Evolutionary conservation across 257 asterid genomes (phyloP).

Genomic region (Lycium ferocissimum): DNA sequence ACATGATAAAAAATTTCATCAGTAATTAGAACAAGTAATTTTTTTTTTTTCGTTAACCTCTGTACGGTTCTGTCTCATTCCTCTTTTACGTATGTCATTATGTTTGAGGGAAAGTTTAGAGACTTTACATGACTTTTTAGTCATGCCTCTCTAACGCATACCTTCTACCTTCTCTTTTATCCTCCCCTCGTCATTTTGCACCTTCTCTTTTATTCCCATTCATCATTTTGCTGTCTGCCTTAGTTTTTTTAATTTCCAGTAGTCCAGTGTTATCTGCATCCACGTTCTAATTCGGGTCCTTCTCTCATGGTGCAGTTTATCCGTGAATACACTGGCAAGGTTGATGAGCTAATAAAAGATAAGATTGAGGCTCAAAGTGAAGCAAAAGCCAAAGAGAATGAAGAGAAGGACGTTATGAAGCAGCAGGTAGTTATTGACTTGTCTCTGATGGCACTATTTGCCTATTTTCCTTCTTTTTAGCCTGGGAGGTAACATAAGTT

Average conservation of each 20-base stretch:
- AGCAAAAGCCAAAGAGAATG: constrained; percentile 78
- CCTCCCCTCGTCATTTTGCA: no score
- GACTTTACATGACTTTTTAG: not conserved
- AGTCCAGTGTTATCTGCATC: not conserved
- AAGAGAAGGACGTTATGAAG: constrained; percentile 82
- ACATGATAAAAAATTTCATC: not conserved
- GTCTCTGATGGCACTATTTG: not conserved
- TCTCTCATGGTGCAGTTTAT: constrained; percentile 62
- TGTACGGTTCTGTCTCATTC: not conserved
- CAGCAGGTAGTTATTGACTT: constrained; percentile 71
- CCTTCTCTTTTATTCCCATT: constrained; percentile 1
- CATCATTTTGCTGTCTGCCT: not conserved
- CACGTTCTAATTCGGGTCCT: constrained; percentile 23
- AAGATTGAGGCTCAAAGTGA: constrained; percentile 81
- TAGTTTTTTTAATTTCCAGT: not conserved
- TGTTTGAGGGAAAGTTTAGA: not conserved
- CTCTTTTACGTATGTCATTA: not conserved
- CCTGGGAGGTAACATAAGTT: not conserved
- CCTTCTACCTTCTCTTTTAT: constrained; percentile 16
- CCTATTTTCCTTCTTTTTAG: not conserved
- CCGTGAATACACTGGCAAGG: constrained; percentile 94
- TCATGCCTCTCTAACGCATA: not conserved
- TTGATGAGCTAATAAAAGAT: constrained; percentile 88
- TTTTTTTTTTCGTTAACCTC: not conserved
- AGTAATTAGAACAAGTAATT: not conserved